phyloP scores from a whole-genome alignment of 129 eudicot species.

The Escallonia herrerae region DNA sequence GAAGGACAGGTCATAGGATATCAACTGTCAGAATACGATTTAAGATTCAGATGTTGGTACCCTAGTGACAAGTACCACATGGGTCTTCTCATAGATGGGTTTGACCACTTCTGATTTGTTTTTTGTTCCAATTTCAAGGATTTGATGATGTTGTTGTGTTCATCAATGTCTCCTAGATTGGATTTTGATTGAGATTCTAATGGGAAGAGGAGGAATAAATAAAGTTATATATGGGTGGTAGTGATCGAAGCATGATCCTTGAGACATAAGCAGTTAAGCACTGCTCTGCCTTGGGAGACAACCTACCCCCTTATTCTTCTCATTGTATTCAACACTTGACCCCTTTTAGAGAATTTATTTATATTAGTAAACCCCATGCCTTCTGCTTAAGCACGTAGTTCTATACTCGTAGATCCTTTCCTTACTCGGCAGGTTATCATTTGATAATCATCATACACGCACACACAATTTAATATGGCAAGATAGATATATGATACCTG shows the following conservation, averaged over 20 bases:
- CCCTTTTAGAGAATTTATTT: neutral
- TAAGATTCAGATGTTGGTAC: constrained; percentile 14
- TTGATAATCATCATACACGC: too few relatives aligned
- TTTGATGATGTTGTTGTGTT: neutral
- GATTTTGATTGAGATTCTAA: constrained; percentile 23
- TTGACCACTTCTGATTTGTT: constrained; percentile 18
- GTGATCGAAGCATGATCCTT: constrained; percentile 33
- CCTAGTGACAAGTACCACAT: constrained; percentile 18
- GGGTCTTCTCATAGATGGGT: constrained; percentile 14
- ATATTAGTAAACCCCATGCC: neutral
- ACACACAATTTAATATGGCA: too few relatives aligned
- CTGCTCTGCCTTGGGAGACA: constrained; percentile 19
- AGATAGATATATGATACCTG: too few relatives aligned
- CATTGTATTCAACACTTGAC: neutral
- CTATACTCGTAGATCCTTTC: too few relatives aligned
- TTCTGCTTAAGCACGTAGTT: too few relatives aligned
- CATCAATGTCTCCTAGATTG: constrained; percentile 21
- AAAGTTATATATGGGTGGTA: constrained; percentile 20
- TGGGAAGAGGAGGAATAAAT: constrained; percentile 19
- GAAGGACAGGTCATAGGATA: neutral
- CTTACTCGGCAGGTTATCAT: too few relatives aligned
- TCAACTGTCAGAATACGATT: neutral
- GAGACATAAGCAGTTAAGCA: constrained; percentile 24
- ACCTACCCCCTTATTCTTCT: constrained; percentile 12
- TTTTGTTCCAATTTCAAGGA: neutral